phyloP scores from a whole-genome alignment of 106 monocot genomes.

The Triglochin maritima region DNA sequence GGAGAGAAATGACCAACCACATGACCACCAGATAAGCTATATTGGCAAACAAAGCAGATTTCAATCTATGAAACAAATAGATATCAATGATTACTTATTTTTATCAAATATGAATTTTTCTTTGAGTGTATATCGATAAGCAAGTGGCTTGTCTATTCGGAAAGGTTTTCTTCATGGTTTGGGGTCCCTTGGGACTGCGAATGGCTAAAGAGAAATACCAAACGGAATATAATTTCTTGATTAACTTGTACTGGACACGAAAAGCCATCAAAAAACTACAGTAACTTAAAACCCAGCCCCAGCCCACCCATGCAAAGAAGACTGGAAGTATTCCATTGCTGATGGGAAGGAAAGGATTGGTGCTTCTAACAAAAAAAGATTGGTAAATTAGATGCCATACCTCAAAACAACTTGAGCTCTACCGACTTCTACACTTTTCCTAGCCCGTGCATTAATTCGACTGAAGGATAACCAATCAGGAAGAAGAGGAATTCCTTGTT shows the following conservation, averaged over 20 bases:
- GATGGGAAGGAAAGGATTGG: neutral
- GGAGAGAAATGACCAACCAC: slow-evolving; percentile 82
- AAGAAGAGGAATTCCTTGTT: slow-evolving; percentile 80
- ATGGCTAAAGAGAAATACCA: no score
- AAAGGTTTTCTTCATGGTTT: no score
- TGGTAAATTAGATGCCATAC: slow-evolving; percentile 8
- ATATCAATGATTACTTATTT: no score
- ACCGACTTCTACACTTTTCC: slow-evolving; percentile 68
- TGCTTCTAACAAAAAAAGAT: neutral
- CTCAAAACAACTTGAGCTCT: slow-evolving; percentile 59
- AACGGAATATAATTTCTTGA: no score
- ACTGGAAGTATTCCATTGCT: neutral
- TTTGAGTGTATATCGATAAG: no score
- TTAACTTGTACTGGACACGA: no score
- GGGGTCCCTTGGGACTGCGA: no score
- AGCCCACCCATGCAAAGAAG: neutral
- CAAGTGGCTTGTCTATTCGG: no score
- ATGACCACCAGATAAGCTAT: slow-evolving; percentile 75
- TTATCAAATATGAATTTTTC: no score
- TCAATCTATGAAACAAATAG: no score
- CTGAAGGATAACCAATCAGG: slow-evolving; percentile 92
- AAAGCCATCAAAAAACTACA: no score
- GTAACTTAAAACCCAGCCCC: no score
- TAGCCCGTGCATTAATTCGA: slow-evolving; percentile 48
- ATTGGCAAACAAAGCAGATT: neutral